Conservation (phyloP, 345 rosid genomes). For the Gossypium raimondii region DNA sequence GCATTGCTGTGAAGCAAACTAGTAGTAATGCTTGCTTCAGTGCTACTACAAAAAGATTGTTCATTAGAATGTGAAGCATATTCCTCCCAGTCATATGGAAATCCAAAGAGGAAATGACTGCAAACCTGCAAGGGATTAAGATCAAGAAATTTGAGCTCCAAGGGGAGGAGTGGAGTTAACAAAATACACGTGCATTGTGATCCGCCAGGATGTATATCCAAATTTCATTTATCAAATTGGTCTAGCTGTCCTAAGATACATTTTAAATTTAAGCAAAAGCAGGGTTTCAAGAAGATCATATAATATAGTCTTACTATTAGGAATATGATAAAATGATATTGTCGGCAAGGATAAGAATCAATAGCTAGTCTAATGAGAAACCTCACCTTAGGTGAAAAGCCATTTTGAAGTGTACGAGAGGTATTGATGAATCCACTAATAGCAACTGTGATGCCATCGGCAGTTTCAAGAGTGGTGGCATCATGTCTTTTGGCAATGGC, state of each 20-base stretch:
- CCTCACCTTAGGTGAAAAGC: constrained; percentile 46
- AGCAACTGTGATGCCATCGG: constrained; percentile 38
- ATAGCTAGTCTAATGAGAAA: constrained; percentile 1
- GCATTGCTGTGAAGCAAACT: neutral
- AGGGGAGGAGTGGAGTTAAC: neutral
- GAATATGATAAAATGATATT: neutral
- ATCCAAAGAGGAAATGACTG: constrained; percentile 41
- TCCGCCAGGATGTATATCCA: neutral
- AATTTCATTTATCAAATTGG: neutral
- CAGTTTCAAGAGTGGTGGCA: constrained; percentile 39
- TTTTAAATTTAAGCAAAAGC: neutral
- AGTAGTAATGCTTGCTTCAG: neutral
- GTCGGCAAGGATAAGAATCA: neutral
- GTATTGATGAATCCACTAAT: constrained; percentile 38
- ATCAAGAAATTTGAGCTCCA: neutral
- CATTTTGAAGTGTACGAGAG: constrained; percentile 37
- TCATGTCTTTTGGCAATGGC: constrained; percentile 37
- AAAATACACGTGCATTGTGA: neutral
- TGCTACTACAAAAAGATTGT: constrained; percentile 14
- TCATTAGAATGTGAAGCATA: constrained; percentile 18
- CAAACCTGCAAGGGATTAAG: constrained; percentile 34
- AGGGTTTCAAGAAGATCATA: neutral
- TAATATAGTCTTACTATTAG: neutral
- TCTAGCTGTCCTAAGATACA: neutral
- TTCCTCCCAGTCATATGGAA: constrained; percentile 48